phyloP scores from a whole-genome alignment of 306 rosid genomes.

The Fragaria nilgerrensis region DNA sequence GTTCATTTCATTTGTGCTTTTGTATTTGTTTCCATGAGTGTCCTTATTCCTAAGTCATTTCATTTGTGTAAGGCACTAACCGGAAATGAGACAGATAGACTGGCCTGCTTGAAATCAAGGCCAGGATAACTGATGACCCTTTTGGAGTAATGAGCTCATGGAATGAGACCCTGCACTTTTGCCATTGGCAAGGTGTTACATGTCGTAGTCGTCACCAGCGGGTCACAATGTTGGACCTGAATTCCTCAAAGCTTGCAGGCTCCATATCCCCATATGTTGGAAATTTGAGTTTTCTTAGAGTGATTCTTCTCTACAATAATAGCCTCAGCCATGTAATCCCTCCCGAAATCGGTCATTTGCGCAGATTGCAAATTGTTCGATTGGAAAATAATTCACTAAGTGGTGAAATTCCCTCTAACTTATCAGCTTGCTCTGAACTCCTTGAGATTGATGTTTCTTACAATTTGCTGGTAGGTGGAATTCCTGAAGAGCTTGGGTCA shows the following conservation, averaged over 20 bases:
- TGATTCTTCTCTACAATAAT: not conserved
- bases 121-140: not conserved
- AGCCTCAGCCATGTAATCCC: conserved; percentile 2
- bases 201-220: conserved; percentile 3
- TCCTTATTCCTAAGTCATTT: not conserved
- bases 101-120: not conserved
- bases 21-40: too few relatives aligned
- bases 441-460: not conserved
- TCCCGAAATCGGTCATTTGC: not conserved
- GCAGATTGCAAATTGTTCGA: not conserved
- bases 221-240: not conserved
- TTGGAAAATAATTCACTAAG: too few relatives aligned
- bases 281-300: too few relatives aligned
- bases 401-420: too few relatives aligned
- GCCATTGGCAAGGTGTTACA: conserved; percentile 1
- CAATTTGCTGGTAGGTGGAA: too few relatives aligned
- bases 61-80: not conserved
- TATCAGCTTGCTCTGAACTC: not conserved
- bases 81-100: not conserved
- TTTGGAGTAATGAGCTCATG: not conserved
- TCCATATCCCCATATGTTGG: not conserved
- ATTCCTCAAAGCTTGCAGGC: conserved; percentile 1
- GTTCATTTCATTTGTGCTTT: too few relatives aligned
- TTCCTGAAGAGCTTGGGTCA: too few relatives aligned
- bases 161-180: conserved; percentile 7